Evolutionary conservation across 2,329 filamentous ascomycete genomes (phyloP).

Genomic region (Hypomyces rosellus): DNA sequence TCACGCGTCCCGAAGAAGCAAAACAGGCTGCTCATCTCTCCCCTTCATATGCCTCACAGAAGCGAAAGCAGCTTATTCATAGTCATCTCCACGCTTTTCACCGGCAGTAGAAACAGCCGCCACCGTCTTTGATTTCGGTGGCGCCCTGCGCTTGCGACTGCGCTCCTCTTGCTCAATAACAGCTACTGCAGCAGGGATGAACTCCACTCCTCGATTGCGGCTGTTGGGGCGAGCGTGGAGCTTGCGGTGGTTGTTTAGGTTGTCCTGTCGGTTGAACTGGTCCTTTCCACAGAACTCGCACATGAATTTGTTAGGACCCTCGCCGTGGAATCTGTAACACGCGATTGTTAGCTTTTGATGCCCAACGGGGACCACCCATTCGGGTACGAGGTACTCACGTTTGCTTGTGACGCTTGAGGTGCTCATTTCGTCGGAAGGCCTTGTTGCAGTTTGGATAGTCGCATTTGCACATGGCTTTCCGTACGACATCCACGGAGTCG

Average conservation of each 20-base stretch:
- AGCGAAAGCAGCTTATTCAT: slow-evolving; percentile 16
- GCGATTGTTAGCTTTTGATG: background rate
- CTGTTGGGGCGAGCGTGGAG: slow-evolving; percentile 33
- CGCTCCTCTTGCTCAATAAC: slow-evolving; percentile 36
- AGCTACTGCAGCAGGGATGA: slow-evolving; percentile 33
- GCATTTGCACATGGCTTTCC: slow-evolving; percentile 39
- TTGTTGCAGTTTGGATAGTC: slow-evolving; percentile 41
- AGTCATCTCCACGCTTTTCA: slow-evolving; percentile 26
- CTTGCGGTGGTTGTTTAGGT: slow-evolving; percentile 38
- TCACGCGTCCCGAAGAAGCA: no score
- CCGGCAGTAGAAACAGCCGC: background rate
- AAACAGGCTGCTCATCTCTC: no score
- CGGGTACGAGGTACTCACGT: slow-evolving; percentile 34
- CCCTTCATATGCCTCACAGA: no score
- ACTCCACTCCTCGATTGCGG: slow-evolving; percentile 34
- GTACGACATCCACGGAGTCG: slow-evolving; percentile 30
- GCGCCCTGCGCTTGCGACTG: slow-evolving; percentile 33
- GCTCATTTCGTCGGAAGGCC: slow-evolving; percentile 47
- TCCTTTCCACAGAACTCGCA: slow-evolving; percentile 39
- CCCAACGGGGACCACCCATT: background rate
- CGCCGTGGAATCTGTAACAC: slow-evolving; percentile 27
- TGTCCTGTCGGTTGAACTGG: slow-evolving; percentile 36
- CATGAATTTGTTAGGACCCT: slow-evolving; percentile 32
- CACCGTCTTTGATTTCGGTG: slow-evolving; percentile 30
- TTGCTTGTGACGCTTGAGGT: slow-evolving; percentile 48